Percentiles rank a stretch among this genome's conserved stretches.
Evolutionary conservation across 2,329 filamentous ascomycete genomes (phyloP).

Genomic region (Fusarium clavum): DNA sequence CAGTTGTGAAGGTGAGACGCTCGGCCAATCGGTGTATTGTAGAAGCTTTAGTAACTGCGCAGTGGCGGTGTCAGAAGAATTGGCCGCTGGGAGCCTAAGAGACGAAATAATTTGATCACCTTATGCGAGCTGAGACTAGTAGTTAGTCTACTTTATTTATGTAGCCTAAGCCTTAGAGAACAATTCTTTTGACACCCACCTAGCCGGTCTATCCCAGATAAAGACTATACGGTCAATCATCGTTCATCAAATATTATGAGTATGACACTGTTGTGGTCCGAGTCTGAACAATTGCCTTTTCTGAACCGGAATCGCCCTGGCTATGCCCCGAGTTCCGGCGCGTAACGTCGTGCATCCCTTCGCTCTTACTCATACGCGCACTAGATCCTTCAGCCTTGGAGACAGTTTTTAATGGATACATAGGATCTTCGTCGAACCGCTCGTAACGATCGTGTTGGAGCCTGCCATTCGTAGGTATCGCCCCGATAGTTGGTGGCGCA

Average conservation of each 20-base stretch:
- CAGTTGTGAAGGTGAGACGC: background rate
- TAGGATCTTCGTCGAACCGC: slow-evolving; percentile 7
- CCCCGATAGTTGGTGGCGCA: slow-evolving; percentile 23
- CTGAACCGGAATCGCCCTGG: slow-evolving; percentile 16
- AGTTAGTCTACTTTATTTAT: too few relatives aligned
- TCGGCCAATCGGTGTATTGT: background rate
- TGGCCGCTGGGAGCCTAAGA: rapidly evolving
- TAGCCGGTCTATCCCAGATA: background rate
- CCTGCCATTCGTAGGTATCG: background rate
- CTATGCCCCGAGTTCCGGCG: slow-evolving; percentile 6
- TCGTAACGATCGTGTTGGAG: slow-evolving; percentile 15
- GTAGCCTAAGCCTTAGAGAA: too few relatives aligned
- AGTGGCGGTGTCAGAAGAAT: too few relatives aligned
- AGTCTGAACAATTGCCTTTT: slow-evolving; percentile 28
- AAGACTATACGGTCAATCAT: background rate
- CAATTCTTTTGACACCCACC: too few relatives aligned
- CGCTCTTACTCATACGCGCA: background rate
- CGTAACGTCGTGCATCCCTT: background rate
- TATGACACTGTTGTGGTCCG: background rate
- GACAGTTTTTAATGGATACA: slow-evolving; percentile 22
- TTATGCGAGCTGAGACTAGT: too few relatives aligned
- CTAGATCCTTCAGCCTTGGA: slow-evolving; percentile 6
- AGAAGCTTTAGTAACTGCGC: background rate
- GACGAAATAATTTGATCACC: too few relatives aligned
- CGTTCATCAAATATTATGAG: background rate